These are phyloP conservation scores for Metrosideros polymorpha DNA, from an alignment of 441 rosid species.

Conservation along the genomic window DNA sequence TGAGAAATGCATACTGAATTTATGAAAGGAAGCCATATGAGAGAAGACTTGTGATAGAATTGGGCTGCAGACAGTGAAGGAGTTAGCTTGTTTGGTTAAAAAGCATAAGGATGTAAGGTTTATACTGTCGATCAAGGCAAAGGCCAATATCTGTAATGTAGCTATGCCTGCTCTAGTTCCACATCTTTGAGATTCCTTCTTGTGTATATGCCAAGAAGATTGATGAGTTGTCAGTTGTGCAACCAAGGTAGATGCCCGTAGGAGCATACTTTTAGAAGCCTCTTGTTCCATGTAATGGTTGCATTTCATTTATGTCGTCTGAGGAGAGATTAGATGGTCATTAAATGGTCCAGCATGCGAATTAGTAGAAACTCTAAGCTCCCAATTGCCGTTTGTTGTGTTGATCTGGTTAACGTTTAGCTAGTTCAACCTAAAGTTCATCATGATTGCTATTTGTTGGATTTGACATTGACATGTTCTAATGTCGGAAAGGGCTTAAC, in stretches of 20 bases:
- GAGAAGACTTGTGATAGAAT: neutral
- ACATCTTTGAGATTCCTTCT: neutral
- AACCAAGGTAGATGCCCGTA: neutral
- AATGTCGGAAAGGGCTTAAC: neutral
- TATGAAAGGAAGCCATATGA: neutral
- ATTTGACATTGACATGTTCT: neutral
- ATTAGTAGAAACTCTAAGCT: neutral
- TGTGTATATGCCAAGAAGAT: neutral
- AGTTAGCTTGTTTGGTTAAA: neutral
- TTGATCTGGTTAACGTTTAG: neutral
- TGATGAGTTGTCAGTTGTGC: neutral
- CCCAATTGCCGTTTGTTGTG: neutral
- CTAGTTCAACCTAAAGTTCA: neutral
- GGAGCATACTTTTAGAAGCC: neutral
- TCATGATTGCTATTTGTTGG: neutral
- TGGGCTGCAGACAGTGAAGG: neutral
- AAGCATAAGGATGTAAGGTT: neutral
- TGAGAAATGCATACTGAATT: neutral
- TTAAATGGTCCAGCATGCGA: neutral
- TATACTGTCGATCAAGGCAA: neutral
- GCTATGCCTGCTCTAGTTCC: neutral
- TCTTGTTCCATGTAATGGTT: neutral
- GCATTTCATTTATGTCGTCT: neutral
- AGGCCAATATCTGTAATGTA: neutral
- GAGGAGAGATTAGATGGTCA: neutral